Base-by-base conservation (phyloP, 768 basidiomycete species). In the Leccinum disarticulatum region DNA sequence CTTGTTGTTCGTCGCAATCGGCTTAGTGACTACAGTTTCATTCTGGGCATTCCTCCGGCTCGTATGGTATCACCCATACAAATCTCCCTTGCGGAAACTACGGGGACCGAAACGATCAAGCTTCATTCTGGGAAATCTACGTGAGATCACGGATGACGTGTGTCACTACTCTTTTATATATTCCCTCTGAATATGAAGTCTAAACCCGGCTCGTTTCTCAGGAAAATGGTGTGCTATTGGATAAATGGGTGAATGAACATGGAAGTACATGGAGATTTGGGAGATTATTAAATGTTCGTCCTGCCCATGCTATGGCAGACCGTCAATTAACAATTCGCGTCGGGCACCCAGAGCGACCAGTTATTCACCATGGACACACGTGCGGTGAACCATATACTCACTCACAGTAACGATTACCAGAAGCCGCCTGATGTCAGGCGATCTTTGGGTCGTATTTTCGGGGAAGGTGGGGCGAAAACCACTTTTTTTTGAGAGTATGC, bases 381-480 rank as follows among this genome's bases (percentile, higher is more conserved):
- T 28, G 89, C 88, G 0, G 41, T 92, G 36, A 79, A 80, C 47
- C 84, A 91, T 63, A 76, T 93, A 54, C 74, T 93, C 14, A 77
- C 79, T 61, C 84, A 88, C 57, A 74, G 73, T 28, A 70, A 79
- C 31, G 72, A 77, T 43, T 90, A 86, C 61, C 80, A 82, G 59
- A 90, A 89, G 62, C 79, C 86, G 0, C 74, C 77, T 11, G 61
- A 67, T 1, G 64, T 72, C 6, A 74, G 81, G 11, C 75, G 70
- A 38, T 68, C 56, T 41, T 68, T 87, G 6, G 60, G 69, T 14
- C 70, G 68, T 13, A 66, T 87, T 28, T 69, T 87, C 11, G 79
- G 79, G 0, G 61, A 72, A 66, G 79, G 78, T 71, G 27, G 19
- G 55, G 7, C 49, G 15, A 17, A 28, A 28, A 17, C 13, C 6